Conservation (phyloP, 139 green algal genomes). For the Chlorokybus atmophyticus region DNA sequence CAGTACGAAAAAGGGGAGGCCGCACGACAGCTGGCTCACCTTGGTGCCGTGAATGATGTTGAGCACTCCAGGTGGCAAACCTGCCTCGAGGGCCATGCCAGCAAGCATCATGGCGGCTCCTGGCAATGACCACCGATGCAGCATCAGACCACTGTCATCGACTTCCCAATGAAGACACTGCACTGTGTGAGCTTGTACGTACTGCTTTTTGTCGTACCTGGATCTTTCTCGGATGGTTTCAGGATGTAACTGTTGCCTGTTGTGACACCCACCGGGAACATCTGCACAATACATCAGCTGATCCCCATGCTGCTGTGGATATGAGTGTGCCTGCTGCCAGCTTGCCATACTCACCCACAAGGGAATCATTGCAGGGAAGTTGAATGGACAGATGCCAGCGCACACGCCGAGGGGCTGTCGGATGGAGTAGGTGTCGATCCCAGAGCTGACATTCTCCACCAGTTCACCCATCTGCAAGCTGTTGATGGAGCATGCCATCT, state of each 20-base stretch:
- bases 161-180: too few relatives aligned
- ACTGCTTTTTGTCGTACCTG: too few relatives aligned
- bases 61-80: constrained; percentile 36
- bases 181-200: too few relatives aligned
- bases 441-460: constrained; percentile 71
- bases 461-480: constrained; percentile 61
- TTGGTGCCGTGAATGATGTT: constrained; percentile 70
- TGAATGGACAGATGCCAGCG: constrained; percentile 91
- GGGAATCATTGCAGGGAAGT: constrained; percentile 75
- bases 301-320: background rate
- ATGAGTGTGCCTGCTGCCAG: too few relatives aligned
- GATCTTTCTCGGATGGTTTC: constrained; percentile 41
- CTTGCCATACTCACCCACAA: constrained; percentile 33
- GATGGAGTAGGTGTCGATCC: constrained; percentile 88
- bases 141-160: too few relatives aligned
- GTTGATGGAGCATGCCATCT: constrained; percentile 65
- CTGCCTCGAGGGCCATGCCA: constrained; percentile 33
- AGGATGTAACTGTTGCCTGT: constrained; percentile 37
- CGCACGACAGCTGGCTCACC: too few relatives aligned
- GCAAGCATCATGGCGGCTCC: constrained; percentile 31
- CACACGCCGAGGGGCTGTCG: constrained; percentile 78
- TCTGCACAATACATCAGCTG: constrained; percentile 11
- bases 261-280: constrained; percentile 37
- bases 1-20: too few relatives aligned
- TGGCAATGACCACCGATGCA: background rate